These are phyloP conservation scores for Trametes elegans DNA, from an alignment of 768 basidiomycete species.

Conservation along the genomic window DNA sequence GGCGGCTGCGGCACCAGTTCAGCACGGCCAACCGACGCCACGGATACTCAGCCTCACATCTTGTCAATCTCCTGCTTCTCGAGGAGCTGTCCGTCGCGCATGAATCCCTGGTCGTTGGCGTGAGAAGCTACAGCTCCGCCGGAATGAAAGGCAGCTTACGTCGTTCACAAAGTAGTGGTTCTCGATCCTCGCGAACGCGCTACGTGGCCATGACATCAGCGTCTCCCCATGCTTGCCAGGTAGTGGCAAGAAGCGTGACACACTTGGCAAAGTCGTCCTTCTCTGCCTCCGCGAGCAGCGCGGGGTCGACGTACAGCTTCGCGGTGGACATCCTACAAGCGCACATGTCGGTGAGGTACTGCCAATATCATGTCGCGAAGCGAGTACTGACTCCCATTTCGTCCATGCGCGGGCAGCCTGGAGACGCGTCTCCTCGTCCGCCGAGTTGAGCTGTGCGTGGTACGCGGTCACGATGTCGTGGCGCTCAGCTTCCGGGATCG, in stretches of 20 bases:
- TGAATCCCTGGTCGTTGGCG: slow-evolving; percentile 59
- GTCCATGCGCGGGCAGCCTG: slow-evolving; percentile 83
- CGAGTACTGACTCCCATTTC: slow-evolving; percentile 80
- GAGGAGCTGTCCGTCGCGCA: slow-evolving; percentile 85
- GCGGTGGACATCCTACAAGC: slow-evolving; percentile 75
- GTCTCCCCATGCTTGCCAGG: neutral
- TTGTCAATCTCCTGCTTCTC: slow-evolving; percentile 84
- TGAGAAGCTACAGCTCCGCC: neutral
- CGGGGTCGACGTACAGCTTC: slow-evolving; percentile 67
- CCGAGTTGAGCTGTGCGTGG: slow-evolving; percentile 71
- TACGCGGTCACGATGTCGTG: slow-evolving; percentile 82
- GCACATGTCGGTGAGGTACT: neutral
- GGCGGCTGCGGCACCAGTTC: slow-evolving; percentile 50
- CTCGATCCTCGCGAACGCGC: slow-evolving; percentile 85
- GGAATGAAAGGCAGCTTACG: slow-evolving; percentile 36
- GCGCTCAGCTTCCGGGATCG: slow-evolving; percentile 80
- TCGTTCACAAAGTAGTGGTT: slow-evolving; percentile 89
- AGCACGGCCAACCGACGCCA: neutral
- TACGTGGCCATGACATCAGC: slow-evolving; percentile 28
- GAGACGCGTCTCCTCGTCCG: slow-evolving; percentile 62
- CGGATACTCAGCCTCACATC: slow-evolving; percentile 51
- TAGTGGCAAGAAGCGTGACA: slow-evolving; percentile 21
- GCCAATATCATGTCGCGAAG: neutral
- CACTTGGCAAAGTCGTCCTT: slow-evolving; percentile 77
- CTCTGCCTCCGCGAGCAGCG: slow-evolving; percentile 64